These are phyloP conservation scores for Salix purpurea DNA, from an alignment of 345 rosid species.

Conservation along the genomic window DNA sequence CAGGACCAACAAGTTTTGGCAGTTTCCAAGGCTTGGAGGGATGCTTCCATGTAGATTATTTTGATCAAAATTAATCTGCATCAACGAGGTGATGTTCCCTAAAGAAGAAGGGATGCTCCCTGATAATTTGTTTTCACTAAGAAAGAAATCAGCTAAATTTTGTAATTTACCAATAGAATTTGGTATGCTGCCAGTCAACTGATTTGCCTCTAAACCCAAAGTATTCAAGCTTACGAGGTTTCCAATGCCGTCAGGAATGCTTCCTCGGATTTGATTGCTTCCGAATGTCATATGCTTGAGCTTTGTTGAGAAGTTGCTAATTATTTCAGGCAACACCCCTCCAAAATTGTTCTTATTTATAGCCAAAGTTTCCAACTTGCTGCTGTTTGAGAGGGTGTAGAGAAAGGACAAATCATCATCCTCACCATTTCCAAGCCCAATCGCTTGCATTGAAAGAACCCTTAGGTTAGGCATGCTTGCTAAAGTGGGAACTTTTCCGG, in stretches of 20 bases:
- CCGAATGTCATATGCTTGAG: too few species aligned
- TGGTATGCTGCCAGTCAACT: too few species aligned
- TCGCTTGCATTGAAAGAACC: neutral
- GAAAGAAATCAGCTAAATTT: too few species aligned
- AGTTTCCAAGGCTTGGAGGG: constrained; percentile 5
- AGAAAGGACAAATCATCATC: constrained; percentile 10
- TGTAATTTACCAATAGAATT: too few species aligned
- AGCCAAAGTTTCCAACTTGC: neutral
- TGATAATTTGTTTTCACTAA: neutral
- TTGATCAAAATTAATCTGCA: too few species aligned
- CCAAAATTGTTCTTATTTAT: constrained; percentile 1
- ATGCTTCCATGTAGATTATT: constrained; percentile 13
- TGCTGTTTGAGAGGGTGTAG: neutral
- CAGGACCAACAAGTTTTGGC: neutral
- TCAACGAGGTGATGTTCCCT: constrained; percentile 2
- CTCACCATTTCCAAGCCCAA: constrained; percentile 12
- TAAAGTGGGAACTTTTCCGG: constrained; percentile 14
- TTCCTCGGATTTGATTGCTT: too few species aligned
- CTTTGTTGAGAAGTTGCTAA: too few species aligned
- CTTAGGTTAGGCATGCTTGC: constrained; percentile 5
- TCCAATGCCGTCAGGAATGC: too few species aligned
- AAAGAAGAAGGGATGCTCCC: constrained; percentile 12
- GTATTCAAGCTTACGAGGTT: too few species aligned
- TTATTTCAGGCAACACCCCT: neutral
- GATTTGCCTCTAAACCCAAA: too few species aligned